These are phyloP conservation scores for Diaporthe eres DNA, from an alignment of 2,329 filamentous ascomycete genomes.

Conservation along the genomic window DNA sequence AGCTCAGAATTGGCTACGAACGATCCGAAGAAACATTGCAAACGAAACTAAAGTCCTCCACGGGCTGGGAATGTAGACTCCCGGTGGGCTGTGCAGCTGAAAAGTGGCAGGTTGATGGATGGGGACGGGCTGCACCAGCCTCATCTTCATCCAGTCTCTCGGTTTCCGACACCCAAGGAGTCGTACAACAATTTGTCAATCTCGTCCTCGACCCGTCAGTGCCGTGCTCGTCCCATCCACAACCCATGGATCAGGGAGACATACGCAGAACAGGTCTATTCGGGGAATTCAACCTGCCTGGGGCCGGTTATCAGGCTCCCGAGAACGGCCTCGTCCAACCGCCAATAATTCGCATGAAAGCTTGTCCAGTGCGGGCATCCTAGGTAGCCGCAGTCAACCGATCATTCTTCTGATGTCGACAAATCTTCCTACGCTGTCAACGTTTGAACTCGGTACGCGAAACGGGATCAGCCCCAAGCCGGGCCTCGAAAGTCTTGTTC, in stretches of 20 bases:
- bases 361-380: constrained; percentile 18
- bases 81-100: constrained; percentile 20
- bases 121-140: neutral
- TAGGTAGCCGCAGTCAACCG: constrained; percentile 9
- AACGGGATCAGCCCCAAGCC: constrained; percentile 26
- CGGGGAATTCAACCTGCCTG: neutral
- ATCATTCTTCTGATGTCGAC: constrained; percentile 29
- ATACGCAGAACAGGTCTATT: neutral
- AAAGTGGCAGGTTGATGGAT: neutral
- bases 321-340: constrained; percentile 12
- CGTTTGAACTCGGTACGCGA: constrained; percentile 27
- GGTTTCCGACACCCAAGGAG: constrained; percentile 21
- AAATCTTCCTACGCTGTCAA: constrained; percentile 30
- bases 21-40: constrained; percentile 22
- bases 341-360: constrained; percentile 3
- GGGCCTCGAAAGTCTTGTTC: constrained; percentile 11
- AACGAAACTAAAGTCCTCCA: constrained; percentile 24
- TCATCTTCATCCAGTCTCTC: constrained; percentile 36
- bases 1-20: constrained; percentile 26
- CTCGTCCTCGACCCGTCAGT: constrained; percentile 3
- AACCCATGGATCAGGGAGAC: neutral
- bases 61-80: neutral
- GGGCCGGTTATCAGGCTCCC: constrained; percentile 24
- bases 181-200: constrained; percentile 19
- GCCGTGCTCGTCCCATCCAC: constrained; percentile 21